Conservation (phyloP, 1,139 yeast genomes). For the Candida labiduridarum region DNA sequence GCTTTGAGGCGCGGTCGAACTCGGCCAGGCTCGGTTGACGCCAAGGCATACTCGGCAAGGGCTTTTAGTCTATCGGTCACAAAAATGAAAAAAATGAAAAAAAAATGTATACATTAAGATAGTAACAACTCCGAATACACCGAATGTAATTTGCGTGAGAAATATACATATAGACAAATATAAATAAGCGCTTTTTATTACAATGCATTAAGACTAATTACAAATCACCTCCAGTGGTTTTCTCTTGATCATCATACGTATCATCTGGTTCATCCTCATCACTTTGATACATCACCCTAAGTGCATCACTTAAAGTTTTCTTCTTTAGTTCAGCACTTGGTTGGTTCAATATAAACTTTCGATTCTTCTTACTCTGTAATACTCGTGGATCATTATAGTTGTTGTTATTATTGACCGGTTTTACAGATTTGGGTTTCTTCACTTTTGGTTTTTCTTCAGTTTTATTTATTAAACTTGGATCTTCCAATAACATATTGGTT, state of each 20-base stretch:
- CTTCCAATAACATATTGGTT: slow-evolving; percentile 63
- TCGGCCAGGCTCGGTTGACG: too few relatives aligned
- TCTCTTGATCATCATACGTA: slow-evolving; percentile 76
- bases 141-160: too few relatives aligned
- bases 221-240: slow-evolving; percentile 29
- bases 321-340: slow-evolving; percentile 40
- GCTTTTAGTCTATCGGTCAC: too few relatives aligned
- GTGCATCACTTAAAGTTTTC: slow-evolving; percentile 63
- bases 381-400: slow-evolving; percentile 9
- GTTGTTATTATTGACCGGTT: slow-evolving; percentile 5
- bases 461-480: slow-evolving; percentile 45
- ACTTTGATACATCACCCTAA: slow-evolving; percentile 64
- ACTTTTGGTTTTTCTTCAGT: slow-evolving; percentile 17
- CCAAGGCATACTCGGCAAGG: too few relatives aligned
- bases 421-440: neutral
- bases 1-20: too few relatives aligned
- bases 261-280: slow-evolving; percentile 87
- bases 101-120: too few relatives aligned
- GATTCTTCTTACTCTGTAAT: slow-evolving; percentile 3
- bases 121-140: too few relatives aligned
- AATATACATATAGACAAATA: too few relatives aligned
- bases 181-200: too few relatives aligned
- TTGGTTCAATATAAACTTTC: slow-evolving; percentile 8
- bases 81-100: too few relatives aligned
- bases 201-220: too few relatives aligned